Conservation (phyloP, 192 early-diverging fungal species). For the Dispira simplex region DNA sequence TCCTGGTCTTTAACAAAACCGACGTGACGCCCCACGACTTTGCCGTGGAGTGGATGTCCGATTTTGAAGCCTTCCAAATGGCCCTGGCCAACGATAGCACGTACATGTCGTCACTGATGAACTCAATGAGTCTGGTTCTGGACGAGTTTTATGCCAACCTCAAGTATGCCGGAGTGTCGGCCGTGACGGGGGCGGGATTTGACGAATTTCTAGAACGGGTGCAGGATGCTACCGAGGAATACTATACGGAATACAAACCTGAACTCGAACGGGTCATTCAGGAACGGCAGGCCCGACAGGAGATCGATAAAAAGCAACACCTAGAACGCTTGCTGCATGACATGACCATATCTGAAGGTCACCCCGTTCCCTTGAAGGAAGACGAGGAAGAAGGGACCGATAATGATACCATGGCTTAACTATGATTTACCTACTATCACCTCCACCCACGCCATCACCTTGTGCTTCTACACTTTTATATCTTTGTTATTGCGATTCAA, state of each 20-base stretch:
- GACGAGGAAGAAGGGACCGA: no score
- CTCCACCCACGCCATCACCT: no score
- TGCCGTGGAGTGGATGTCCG: constrained; percentile 91
- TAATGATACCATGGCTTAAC: no score
- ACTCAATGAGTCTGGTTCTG: constrained; percentile 88
- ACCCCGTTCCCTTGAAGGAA: constrained; percentile 20
- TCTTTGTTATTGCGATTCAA: no score
- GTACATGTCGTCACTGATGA: constrained; percentile 88
- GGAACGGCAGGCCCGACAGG: constrained; percentile 41
- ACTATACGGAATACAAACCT: constrained; percentile 76
- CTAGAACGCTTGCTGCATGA: constrained; percentile 75
- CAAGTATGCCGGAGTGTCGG: constrained; percentile 72
- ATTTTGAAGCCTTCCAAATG: constrained; percentile 88
- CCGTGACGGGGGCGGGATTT: constrained; percentile 86
- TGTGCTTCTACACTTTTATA: no score
- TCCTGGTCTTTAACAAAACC: constrained; percentile 92
- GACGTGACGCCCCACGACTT: constrained; percentile 85
- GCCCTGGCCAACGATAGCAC: constrained; percentile 66
- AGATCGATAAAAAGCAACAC: constrained; percentile 49
- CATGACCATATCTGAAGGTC: constrained; percentile 51
- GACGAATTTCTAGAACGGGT: constrained; percentile 75
- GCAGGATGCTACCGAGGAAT: constrained; percentile 67
- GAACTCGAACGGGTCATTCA: constrained; percentile 57
- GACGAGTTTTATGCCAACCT: constrained; percentile 91
- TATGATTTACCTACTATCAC: no score